phyloP scores from a whole-genome alignment of 495 filamentous ascomycete genomes.

The Rhizodiscina lignyota region DNA sequence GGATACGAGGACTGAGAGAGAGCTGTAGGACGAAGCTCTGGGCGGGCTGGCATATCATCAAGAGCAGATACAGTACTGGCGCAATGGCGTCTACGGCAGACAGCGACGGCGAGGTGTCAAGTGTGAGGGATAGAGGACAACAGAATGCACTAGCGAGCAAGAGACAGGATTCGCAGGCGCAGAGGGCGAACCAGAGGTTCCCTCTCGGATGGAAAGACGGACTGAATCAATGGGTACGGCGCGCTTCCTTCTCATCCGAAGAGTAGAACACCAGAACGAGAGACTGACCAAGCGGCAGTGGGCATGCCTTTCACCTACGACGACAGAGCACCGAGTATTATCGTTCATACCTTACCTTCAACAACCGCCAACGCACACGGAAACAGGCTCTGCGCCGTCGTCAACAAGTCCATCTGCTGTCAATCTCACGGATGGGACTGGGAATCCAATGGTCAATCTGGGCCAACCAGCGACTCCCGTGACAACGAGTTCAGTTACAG shows the following conservation, averaged over 20 bases:
- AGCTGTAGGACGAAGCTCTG: no score
- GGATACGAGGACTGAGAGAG: no score
- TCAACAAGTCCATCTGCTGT: constrained; percentile 18
- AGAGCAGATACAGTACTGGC: no score
- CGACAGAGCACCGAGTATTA: constrained; percentile 79
- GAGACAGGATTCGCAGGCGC: no score
- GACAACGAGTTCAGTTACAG: constrained; percentile 35
- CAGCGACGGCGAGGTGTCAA: no score
- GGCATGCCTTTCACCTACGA: constrained; percentile 62
- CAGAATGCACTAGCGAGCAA: no score
- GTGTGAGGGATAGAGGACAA: no score
- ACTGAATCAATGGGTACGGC: constrained; percentile 81
- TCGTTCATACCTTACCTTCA: constrained; percentile 74
- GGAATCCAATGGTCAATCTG: background rate
- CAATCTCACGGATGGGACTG: constrained; percentile 20
- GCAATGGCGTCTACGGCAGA: no score
- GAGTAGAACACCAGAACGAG: background rate
- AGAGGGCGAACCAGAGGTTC: constrained; percentile 37
- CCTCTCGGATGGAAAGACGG: constrained; percentile 84
- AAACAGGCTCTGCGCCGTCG: constrained; percentile 39
- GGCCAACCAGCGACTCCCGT: constrained; percentile 27
- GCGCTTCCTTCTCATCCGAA: no score
- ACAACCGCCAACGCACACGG: constrained; percentile 51
- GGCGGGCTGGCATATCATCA: no score
- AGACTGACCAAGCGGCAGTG: constrained; percentile 37